These are phyloP conservation scores for Starmera pachycereana DNA, from an alignment of 805 yeast genomes.

Conservation along the genomic window DNA sequence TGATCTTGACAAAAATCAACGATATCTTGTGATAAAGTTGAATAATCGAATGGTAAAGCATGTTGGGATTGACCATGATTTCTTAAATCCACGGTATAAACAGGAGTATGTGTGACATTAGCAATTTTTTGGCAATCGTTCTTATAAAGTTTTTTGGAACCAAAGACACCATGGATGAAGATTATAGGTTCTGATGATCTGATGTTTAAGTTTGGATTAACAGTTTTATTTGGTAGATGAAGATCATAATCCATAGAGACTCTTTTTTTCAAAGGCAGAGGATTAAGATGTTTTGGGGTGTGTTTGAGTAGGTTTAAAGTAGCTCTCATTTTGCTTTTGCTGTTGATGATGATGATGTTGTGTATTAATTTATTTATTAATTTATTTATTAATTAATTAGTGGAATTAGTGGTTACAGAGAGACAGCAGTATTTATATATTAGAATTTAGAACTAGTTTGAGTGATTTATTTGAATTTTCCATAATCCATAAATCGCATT, in stretches of 20 bases:
- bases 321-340: not conserved
- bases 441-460: too few relatives aligned
- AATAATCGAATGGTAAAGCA: conserved; percentile 31
- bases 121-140: conserved; percentile 27
- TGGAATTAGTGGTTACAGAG: too few relatives aligned
- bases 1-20: conserved; percentile 23
- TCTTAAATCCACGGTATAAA: conserved; percentile 34
- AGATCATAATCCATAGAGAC: conserved; percentile 15
- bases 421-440: too few relatives aligned
- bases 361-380: too few relatives aligned
- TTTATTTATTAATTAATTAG: too few relatives aligned
- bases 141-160: conserved; percentile 31
- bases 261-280: conserved; percentile 11
- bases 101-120: conserved; percentile 20
- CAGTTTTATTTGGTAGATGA: conserved; percentile 18
- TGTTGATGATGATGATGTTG: too few relatives aligned
- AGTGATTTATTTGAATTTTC: too few relatives aligned
- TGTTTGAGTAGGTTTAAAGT: conserved; percentile 2
- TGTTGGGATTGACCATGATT: conserved; percentile 38
- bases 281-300: conserved; percentile 4
- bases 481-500: too few relatives aligned
- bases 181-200: conserved; percentile 24
- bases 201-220: conserved; percentile 14
- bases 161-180: conserved; percentile 40
- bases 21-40: conserved; percentile 31